Evolutionary conservation across 306 rosid genomes (phyloP), one percentile per base, ranked within the genome.

Genomic region (Malus sieversii): DNA sequence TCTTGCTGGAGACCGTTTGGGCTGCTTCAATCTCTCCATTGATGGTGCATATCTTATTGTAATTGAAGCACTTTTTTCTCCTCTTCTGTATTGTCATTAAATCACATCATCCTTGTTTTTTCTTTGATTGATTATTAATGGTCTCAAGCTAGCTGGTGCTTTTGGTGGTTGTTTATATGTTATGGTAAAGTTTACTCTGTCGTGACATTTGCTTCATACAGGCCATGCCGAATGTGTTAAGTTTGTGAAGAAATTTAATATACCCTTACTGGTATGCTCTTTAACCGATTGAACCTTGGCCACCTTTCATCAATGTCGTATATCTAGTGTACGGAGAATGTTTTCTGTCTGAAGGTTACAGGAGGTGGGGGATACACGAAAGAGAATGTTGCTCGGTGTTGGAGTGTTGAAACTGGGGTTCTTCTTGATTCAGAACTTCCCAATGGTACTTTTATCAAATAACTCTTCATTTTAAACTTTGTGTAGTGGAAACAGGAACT

Each of bases 1-100:
- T 1, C 93, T 95, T 77, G 97, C 99, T 77, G 97, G 97, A 71
- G 99, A 95, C 78, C 97, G 99, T 82, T 84, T 95, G 87, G 99
- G 99, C 83, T 95, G 99, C 93, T 95, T 95, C 96, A 95, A 95
- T 88, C 99, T 95, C 83, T 95, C 99, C 82, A 92, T 95, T 88
- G 99, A 95, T 89, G 99, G 99, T 95, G 90, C 83, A 83, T 87
- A 64, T 82, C 82, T 85, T 80, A 80, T 74, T 69, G 89, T 88
- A 83, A 87, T 84, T 80, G 27, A 60, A 48, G 46, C 53, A 22
- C 45, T 83, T 84, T 79, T 61, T 16, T 60, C 75, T 58, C 53
- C 53, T 60, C 70, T 61, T 20, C 35, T 23, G 53, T 77, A 61
- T n/a, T 29, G 14, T 67, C 52, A 32, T 19, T 30, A 32, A 15